Evolutionary conservation across 371 early-diverging fungal genomes (phyloP).

Genomic region (Rhizomucor pusillus): DNA sequence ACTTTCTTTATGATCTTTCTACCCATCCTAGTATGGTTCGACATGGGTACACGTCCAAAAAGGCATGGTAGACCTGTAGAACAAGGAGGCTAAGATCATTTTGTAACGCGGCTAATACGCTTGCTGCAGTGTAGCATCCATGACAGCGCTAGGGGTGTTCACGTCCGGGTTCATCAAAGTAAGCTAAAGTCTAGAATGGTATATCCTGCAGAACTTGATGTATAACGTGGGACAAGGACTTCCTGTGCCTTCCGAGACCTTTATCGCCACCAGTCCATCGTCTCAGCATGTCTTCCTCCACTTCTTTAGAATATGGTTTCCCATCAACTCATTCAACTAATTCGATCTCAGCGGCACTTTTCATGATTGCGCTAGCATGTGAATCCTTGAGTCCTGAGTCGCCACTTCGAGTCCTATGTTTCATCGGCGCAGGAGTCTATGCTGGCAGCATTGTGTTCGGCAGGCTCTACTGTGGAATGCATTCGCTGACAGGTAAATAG

Average conservation of each 20-base stretch:
- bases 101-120: neutral
- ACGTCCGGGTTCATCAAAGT: slow-evolving; percentile 71
- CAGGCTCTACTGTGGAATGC: slow-evolving; percentile 79
- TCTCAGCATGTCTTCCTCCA: slow-evolving; percentile 57
- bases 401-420: slow-evolving; percentile 36
- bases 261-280: slow-evolving; percentile 70
- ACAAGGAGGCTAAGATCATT: neutral
- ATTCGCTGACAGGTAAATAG: slow-evolving; percentile 55
- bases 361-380: slow-evolving; percentile 49
- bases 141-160: slow-evolving; percentile 65
- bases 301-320: slow-evolving; percentile 77
- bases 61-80: slow-evolving; percentile 31
- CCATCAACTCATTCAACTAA: slow-evolving; percentile 81
- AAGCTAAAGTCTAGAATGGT: slow-evolving; percentile 6
- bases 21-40: slow-evolving; percentile 74
- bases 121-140: slow-evolving; percentile 33
- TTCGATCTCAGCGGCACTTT: slow-evolving; percentile 70
- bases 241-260: slow-evolving; percentile 74
- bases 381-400: slow-evolving; percentile 38
- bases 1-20: slow-evolving; percentile 71
- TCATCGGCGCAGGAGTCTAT: slow-evolving; percentile 51
- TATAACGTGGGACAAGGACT: slow-evolving; percentile 50
- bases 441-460: slow-evolving; percentile 66
- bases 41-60: slow-evolving; percentile 53
- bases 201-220: neutral